Conservation (phyloP, 176 grass and related monocot genomes). For the Pharus latifolius region DNA sequence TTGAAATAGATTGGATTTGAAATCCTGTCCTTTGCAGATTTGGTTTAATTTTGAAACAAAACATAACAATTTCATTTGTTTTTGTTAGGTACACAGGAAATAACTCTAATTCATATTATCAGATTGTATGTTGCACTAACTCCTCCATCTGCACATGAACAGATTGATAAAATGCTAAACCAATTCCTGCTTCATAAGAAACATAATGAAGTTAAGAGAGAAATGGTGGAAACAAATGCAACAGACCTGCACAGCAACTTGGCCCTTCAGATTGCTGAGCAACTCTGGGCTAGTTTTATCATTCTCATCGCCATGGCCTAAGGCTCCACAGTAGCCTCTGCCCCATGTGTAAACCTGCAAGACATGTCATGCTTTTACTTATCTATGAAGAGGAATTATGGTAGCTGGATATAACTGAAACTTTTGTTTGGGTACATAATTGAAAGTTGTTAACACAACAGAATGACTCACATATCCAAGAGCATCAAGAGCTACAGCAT, state of each 20-base stretch:
- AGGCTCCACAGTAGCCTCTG: conserved; percentile 93
- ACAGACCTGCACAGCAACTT: conserved; percentile 90
- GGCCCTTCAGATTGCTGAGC: conserved; percentile 53
- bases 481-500: conserved; percentile 93
- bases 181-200: background rate
- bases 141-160: no score
- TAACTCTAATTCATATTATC: background rate
- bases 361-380: conserved; percentile 7
- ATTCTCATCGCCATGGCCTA: conserved; percentile 97
- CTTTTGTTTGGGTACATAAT: no score
- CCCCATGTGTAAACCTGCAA: conserved; percentile 98
- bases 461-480: conserved; percentile 59
- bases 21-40: background rate
- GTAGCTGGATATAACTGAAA: background rate
- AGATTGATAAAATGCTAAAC: no score
- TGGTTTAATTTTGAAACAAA: background rate
- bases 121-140: no score
- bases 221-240: background rate
- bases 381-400: background rate
- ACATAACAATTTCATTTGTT: background rate
- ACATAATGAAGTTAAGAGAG: conserved; percentile 1
- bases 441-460: background rate
- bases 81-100: background rate
- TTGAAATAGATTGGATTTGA: no score
- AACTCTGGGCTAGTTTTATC: conserved; percentile 90